Evolutionary conservation across 371 early-diverging fungal genomes (phyloP), one percentile per base, ranked within the genome.

Genomic region (Mortierella sp.): DNA sequence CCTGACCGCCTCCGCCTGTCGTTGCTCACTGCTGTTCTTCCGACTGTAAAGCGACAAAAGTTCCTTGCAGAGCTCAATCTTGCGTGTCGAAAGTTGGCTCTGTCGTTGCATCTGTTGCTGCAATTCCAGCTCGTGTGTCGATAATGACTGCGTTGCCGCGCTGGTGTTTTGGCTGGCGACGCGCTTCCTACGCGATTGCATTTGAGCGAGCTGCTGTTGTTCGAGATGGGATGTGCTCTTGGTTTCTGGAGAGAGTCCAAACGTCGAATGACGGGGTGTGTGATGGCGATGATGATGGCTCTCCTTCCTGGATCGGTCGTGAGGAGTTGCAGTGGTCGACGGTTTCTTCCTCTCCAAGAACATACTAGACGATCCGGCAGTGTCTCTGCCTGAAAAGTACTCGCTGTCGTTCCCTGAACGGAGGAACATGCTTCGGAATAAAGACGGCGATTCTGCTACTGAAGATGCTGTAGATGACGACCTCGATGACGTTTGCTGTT

Each of bases 41-140:
- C 82, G 75, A 43, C 80, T 77, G 65, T 86, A 86, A 1, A 86
- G 76, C 51, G 79, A 79, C 6, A 79, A 63, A 8, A 86, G 44
- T 38, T 86, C 86, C 44, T 76, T 76, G 70, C 73, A 68, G 18
- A 82, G 65, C 38, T 77, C 80, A 18, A 72, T 14, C 55, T 79
- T 86, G 54, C 76, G 79, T 14, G 51, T 60, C 2, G 82, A 79
- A 3, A 82, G 78, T 24, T 82, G 82, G 38, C 60, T 60, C 49
- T 86, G 86, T 29, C 71, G 74, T 27, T 72, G 76, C 4, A 82
- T 65, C 44, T 79, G 58, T 8, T 82, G 72, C 41, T 86, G 86
- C 27, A 82, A 80, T 32, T 82, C 86, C 6, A 70, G 41, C 49
- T 86, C 86, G 14, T 79, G 60, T 1, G 41, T 21, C 0, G 86